phyloP scores from a whole-genome alignment of 169 alveolate species.

The Theileria orientalis region DNA sequence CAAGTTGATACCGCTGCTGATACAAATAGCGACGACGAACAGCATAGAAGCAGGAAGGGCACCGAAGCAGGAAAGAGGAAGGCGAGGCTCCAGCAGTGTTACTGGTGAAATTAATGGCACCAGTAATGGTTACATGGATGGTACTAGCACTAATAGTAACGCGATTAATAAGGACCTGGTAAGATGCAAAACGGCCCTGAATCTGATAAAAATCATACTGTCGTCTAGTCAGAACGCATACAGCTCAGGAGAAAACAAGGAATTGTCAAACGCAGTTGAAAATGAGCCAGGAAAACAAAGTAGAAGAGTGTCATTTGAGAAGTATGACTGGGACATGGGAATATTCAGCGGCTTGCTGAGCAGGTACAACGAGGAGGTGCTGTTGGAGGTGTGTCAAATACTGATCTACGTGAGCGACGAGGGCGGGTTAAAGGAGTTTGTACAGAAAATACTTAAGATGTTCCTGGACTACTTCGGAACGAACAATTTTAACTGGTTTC shows the following conservation, averaged over 20 bases:
- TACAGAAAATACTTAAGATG: slow-evolving; percentile 12
- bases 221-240: slow-evolving; percentile 14
- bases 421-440: slow-evolving; percentile 16
- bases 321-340: slow-evolving; percentile 33
- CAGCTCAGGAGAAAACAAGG: neutral
- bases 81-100: no score
- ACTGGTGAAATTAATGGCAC: no score
- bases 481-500: slow-evolving; percentile 39
- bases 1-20: slow-evolving; percentile 29
- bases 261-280: neutral
- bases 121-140: no score
- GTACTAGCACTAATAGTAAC: neutral
- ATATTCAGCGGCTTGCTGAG: slow-evolving; percentile 17
- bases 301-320: neutral
- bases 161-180: slow-evolving; percentile 5
- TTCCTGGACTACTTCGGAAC: slow-evolving; percentile 54
- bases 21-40: slow-evolving; percentile 51
- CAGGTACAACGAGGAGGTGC: slow-evolving; percentile 19
- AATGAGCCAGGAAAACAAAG: slow-evolving; percentile 3
- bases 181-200: slow-evolving; percentile 30
- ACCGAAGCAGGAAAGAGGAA: neutral
- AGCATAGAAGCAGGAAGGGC: slow-evolving; percentile 9
- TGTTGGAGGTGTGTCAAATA: slow-evolving; percentile 52
- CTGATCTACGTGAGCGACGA: slow-evolving; percentile 20
- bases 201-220: slow-evolving; percentile 33